A percentile compares a stretch with the other conserved stretches of the same genome.
phyloP scores from a whole-genome alignment of 2,329 filamentous ascomycete species.

The Calonectria montana region DNA sequence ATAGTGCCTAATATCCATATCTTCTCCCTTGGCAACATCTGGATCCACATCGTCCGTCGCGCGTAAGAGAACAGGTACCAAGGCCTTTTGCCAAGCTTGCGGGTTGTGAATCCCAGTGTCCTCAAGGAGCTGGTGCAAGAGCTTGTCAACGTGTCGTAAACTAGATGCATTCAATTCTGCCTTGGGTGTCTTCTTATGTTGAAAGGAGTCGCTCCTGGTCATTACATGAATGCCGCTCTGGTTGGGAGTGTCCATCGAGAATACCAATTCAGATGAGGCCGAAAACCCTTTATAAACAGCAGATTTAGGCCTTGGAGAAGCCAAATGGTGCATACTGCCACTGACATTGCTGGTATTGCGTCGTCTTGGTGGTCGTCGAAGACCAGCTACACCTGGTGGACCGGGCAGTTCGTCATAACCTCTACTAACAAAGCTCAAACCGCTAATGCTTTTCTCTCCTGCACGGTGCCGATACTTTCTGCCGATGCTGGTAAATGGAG shows the following conservation, averaged over 20 bases:
- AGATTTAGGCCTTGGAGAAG: constrained; percentile 77
- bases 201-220: constrained; percentile 86
- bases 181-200: constrained; percentile 77
- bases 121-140: constrained; percentile 84
- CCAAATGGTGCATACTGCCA: constrained; percentile 72
- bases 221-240: constrained; percentile 62
- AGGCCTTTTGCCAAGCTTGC: constrained; percentile 86
- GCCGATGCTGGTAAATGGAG: constrained; percentile 76
- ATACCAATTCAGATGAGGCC: constrained; percentile 63
- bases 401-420: constrained; percentile 70
- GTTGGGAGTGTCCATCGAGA: constrained; percentile 58
- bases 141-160: constrained; percentile 85
- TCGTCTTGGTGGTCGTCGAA: constrained; percentile 72
- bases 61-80: constrained; percentile 89
- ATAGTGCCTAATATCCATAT: constrained; percentile 97
- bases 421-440: constrained; percentile 75
- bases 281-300: constrained; percentile 67
- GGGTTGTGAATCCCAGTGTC: constrained; percentile 80
- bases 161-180: constrained; percentile 90
- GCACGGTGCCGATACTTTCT: constrained; percentile 80
- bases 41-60: constrained; percentile 96
- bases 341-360: constrained; percentile 89
- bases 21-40: constrained; percentile 88
- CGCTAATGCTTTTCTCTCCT: constrained; percentile 81
- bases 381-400: constrained; percentile 67